These are phyloP conservation scores for Gnetum montanum DNA, from an alignment of 75 land plant genomes.

Conservation along the genomic window DNA sequence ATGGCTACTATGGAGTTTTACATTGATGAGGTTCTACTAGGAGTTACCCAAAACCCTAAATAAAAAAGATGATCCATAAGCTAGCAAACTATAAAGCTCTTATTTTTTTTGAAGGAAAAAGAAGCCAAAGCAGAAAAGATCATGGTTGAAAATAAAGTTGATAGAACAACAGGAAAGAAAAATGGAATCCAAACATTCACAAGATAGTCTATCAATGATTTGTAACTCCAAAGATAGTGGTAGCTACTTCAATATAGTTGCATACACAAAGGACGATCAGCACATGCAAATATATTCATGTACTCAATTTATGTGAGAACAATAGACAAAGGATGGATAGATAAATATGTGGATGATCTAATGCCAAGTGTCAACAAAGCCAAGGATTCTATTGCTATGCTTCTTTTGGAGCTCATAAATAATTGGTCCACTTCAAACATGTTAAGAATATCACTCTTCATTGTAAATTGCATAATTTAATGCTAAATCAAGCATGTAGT, in stretches of 20 bases:
- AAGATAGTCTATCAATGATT: constrained; percentile 86
- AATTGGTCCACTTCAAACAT: background rate
- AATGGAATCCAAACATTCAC: constrained; percentile 70
- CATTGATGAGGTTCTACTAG: constrained; percentile 90
- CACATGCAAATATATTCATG: constrained; percentile 95
- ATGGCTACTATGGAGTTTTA: constrained; percentile 91
- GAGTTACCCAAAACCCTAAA: constrained; percentile 93
- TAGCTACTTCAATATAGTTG: constrained; percentile 92
- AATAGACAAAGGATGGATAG: constrained; percentile 78
- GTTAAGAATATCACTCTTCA: too few species aligned
- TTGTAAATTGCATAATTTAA: too few species aligned
- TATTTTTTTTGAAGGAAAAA: constrained; percentile 75
- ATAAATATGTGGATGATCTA: constrained; percentile 89
- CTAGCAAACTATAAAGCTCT: constrained; percentile 95
- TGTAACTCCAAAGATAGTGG: constrained; percentile 89
- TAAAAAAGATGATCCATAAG: constrained; percentile 98
- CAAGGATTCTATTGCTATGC: constrained; percentile 84
- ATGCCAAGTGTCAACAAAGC: constrained; percentile 99
- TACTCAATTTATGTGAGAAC: constrained; percentile 83
- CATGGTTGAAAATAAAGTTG: constrained; percentile 19
- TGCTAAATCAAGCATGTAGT: too few species aligned
- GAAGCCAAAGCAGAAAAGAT: constrained; percentile 55
- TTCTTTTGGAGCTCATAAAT: constrained; percentile 66
- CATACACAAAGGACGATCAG: constrained; percentile 86
- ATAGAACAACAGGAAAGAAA: constrained; percentile 46